phyloP scores from a whole-genome alignment of 2,329 filamentous ascomycete genomes.

The Metarhizium robertsii region DNA sequence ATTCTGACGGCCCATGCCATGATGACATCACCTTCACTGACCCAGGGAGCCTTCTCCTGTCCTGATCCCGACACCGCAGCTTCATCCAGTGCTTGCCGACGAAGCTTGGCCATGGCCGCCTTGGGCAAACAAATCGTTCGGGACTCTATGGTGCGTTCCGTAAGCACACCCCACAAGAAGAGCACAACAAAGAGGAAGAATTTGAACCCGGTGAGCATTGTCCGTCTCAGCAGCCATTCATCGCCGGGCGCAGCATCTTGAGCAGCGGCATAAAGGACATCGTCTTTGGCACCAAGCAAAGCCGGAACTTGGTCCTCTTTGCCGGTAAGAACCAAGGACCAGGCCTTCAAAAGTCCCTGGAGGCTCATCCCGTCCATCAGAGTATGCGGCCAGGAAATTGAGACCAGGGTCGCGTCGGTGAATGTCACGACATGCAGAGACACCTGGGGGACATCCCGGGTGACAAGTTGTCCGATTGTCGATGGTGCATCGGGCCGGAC shows the following conservation, averaged over 20 bases:
- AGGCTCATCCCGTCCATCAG: constrained; percentile 37
- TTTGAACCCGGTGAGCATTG: constrained; percentile 16
- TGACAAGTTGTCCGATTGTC: constrained; percentile 29
- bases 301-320: constrained; percentile 29
- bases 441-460: constrained; percentile 33
- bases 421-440: constrained; percentile 39
- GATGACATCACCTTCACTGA: constrained; percentile 39
- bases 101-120: constrained; percentile 18
- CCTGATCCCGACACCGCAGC: constrained; percentile 7
- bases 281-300: constrained; percentile 23
- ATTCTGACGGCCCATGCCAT: constrained; percentile 27
- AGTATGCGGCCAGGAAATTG: constrained; percentile 35
- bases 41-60: constrained; percentile 15
- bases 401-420: constrained; percentile 38
- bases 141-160: constrained; percentile 20
- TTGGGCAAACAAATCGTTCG: constrained; percentile 31
- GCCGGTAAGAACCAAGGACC: constrained; percentile 34
- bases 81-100: constrained; percentile 19
- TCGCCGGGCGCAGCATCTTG: background rate
- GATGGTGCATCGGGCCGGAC: background rate
- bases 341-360: constrained; percentile 31
- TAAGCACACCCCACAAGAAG: constrained; percentile 23
- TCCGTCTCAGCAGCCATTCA: constrained; percentile 5
- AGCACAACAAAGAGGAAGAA: constrained; percentile 23
- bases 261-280: constrained; percentile 20